Evolutionary conservation across 768 basidiomycete species (phyloP).

Genomic region (Cystofilobasidium ferigula): DNA sequence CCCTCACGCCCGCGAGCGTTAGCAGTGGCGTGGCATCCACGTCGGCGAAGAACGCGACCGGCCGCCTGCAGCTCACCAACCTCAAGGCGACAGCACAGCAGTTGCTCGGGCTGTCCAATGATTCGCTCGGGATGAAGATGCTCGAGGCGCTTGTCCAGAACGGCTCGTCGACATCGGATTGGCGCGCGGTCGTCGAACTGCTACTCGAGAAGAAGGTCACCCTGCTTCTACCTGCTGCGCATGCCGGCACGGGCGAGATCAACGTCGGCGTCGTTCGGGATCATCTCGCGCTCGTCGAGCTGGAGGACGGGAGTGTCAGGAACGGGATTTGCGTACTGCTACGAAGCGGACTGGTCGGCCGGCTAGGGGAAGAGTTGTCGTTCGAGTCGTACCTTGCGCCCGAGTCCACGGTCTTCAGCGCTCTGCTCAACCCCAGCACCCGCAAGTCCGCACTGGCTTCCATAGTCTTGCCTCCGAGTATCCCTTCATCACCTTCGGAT

Average conservation of each 20-base stretch:
- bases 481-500: background rate
- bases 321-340: background rate
- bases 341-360: slow-evolving; percentile 71
- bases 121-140: slow-evolving; percentile 38
- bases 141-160: slow-evolving; percentile 38
- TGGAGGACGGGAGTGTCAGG: slow-evolving; percentile 9
- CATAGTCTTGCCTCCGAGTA: background rate
- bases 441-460: background rate
- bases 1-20: background rate
- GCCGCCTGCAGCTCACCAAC: slow-evolving; percentile 36
- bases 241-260: slow-evolving; percentile 34
- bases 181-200: slow-evolving; percentile 35
- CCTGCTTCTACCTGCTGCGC: slow-evolving; percentile 56
- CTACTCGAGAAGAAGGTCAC: slow-evolving; percentile 41
- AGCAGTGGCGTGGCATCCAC: background rate
- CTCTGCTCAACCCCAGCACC: slow-evolving; percentile 13
- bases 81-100: slow-evolving; percentile 38
- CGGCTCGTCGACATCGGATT: slow-evolving; percentile 33
- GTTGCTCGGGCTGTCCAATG: slow-evolving; percentile 35
- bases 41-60: slow-evolving; percentile 28
- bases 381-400: slow-evolving; percentile 19
- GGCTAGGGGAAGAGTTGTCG: slow-evolving; percentile 38
- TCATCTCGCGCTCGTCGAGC: slow-evolving; percentile 62
- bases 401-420: slow-evolving; percentile 1
- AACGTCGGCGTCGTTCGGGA: slow-evolving; percentile 69